Evolutionary conservation across 306 rosid genomes (phyloP), one percentile per base, ranked within the genome.

Genomic region (Begonia peltatifolia): DNA sequence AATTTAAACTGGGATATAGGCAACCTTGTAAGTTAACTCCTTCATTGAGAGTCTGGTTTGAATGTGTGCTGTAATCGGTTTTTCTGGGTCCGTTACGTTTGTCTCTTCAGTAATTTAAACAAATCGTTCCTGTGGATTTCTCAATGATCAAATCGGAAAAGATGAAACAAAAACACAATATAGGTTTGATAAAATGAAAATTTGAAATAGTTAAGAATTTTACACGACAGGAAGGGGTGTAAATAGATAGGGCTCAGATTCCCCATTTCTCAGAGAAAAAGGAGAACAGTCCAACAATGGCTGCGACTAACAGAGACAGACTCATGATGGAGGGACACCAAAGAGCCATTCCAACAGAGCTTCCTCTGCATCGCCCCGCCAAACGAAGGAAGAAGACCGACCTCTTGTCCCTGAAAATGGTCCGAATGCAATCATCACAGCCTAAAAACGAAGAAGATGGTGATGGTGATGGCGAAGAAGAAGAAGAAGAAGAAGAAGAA

Each of bases 261-360:
- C 75, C 78, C 72, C 78, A 64, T 71, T 68, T 57, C 14, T 71
- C 81, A 67, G 67, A 61, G 58, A 56, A 12, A 14, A 51, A 53
- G 67, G 16, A 59, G 23, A 11, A 38, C 13, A 5, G 41, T 47
- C 17, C 41, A 36, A 42, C 60, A 51, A 47, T 65, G 78, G 82
- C 78, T 71, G 72, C 75, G 68, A 61, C 22, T 23, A 59, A 14
- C 54, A 18, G 12, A 16, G 16, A 14, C 11, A 12, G 17, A 18
- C 50, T 2, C 9, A 36, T 41, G 60, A 18, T 16, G 44, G 23
- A 11, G 0, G 14, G 9, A 15, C 49, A 47, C 42, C 60, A 12
- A 42, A 17, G 61, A 57, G 47, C 13, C 47, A 2, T 44, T 10
- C 48, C 14, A 44, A 11, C 12, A 44, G 48, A 44, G 48, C 14